phyloP scores from a whole-genome alignment of 2,329 filamentous ascomycete genomes.

The Sclerotiophoma versabilis region DNA sequence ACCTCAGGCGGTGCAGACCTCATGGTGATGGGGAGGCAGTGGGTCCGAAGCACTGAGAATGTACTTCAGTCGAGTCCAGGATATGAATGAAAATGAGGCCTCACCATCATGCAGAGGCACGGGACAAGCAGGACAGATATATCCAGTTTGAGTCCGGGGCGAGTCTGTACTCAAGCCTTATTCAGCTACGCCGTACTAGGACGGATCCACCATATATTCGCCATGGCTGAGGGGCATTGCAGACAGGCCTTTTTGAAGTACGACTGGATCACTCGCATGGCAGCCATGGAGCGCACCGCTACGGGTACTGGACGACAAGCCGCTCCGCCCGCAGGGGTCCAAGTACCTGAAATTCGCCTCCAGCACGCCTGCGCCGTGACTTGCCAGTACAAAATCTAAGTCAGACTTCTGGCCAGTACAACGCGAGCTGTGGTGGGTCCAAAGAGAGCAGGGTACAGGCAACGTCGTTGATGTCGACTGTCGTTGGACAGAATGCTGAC shows the following conservation, averaged over 20 bases:
- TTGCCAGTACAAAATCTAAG: conserved; percentile 31
- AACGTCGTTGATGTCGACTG: conserved; percentile 29
- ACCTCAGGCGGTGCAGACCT: conserved; percentile 46
- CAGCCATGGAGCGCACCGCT: conserved; percentile 29
- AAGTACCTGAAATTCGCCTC: conserved; percentile 30
- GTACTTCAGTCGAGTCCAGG: conserved; percentile 29
- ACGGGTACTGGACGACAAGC: conserved; percentile 40
- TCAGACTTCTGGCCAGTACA: conserved; percentile 27
- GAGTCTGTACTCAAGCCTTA: conserved; percentile 24
- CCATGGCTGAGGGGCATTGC: conserved; percentile 33
- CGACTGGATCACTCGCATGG: conserved; percentile 35
- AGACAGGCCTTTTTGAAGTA: conserved; percentile 28
- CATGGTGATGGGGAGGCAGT: conserved; percentile 31
- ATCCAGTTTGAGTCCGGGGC: conserved; percentile 23
- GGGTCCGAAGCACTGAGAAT: conserved; percentile 20
- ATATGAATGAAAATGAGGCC: conserved; percentile 34
- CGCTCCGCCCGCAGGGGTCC: conserved; percentile 34
- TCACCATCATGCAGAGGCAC: conserved; percentile 37
- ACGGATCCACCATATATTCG: conserved; percentile 7
- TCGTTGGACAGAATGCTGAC: conserved; percentile 34
- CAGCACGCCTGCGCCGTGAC: conserved; percentile 33
- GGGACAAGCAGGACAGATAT: conserved; percentile 39
- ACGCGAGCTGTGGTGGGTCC: conserved; percentile 29
- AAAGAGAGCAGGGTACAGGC: conserved; percentile 29
- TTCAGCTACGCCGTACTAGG: conserved; percentile 33